Evolutionary conservation across 805 yeast species (phyloP), one percentile per base, ranked within the genome.

Genomic region (Torulaspora maleeae): DNA sequence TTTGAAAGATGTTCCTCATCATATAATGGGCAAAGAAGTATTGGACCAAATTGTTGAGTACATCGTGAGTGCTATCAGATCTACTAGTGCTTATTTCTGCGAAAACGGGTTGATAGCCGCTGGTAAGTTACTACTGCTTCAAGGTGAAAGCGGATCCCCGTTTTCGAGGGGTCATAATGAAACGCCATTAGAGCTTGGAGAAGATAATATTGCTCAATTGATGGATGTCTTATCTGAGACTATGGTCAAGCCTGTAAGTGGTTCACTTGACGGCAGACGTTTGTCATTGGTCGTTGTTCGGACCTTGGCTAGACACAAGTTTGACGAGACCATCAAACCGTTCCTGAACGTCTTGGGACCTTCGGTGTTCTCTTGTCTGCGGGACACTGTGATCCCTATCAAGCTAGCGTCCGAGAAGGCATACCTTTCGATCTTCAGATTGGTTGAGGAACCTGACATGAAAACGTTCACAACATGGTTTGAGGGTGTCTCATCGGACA

Each of bases 351-450:
- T 66, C 0, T 56, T 91, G 41, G 86, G 76, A 3, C 87, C 93
- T 11, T 72, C 86, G 10, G 81, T 89, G 2, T 91, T 91, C 63
- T 70, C 83, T 0, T 82, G 93, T 62, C 83, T 91, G 33, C 75
- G 99, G 53, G 96, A 90, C 59, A 75, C 82, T n/a, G 73, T 86
- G 38, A 87, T 91, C 58, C 97, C 99, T 4, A 82, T 91, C 54
- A 90, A 89, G 59, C 73, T 91, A 50, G 96, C 97, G 1, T 96
- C 96, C 6, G 99, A 91, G 64, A 87, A 87, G 69, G 89, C 95
- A 0, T 89, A 77, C 63, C 63, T 90, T 53, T 79, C 86, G 1
- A 61, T 88, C 13, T 83, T 89, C 66, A 72, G 76, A 38, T 70
- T 91, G 55, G 82, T 86, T 27, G 86, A 83, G 22, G 95, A 85